A percentile compares a stretch with the other conserved stretches of the same genome.
Conservation (phyloP, 2,329 filamentous ascomycete genomes). For the Cladophialophora bantiana region DNA sequence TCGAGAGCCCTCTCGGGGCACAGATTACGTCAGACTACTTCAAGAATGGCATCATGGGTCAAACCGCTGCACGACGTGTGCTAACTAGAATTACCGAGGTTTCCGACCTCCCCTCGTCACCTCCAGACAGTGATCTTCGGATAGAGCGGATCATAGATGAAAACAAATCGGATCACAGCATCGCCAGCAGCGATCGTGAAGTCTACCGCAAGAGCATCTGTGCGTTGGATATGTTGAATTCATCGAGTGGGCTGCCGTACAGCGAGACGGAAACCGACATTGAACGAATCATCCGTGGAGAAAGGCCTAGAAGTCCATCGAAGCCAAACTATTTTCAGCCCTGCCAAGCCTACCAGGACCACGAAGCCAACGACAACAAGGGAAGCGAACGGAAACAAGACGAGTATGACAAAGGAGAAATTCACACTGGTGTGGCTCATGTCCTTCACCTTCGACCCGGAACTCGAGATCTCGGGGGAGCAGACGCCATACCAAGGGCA, state of each 20-base stretch:
- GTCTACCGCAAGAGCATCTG: conserved; percentile 35
- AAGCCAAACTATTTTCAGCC: neutral
- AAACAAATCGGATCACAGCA: conserved; percentile 27
- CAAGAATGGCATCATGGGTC: conserved; percentile 32
- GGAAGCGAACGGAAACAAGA: conserved; percentile 1
- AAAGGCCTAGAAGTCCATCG: neutral
- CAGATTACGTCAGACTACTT: conserved; percentile 34
- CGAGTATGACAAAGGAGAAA: conserved; percentile 3
- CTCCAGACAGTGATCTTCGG: conserved; percentile 10
- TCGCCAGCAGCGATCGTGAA: conserved; percentile 37
- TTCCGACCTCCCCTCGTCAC: conserved; percentile 12
- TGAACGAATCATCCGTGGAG: conserved; percentile 20
- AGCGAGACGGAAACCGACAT: conserved; percentile 27
- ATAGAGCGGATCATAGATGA: conserved; percentile 9
- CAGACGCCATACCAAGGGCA: conserved; percentile 1
- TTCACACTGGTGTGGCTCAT: conserved; percentile 19
- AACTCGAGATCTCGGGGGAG: conserved; percentile 23
- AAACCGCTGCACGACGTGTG: conserved; percentile 30
- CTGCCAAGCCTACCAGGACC: neutral
- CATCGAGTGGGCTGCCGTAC: conserved; percentile 19
- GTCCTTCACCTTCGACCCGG: conserved; percentile 29
- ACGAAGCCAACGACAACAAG: conserved; percentile 2
- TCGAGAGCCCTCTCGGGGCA: conserved; percentile 29
- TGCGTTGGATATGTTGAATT: conserved; percentile 34
- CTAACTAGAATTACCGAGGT: conserved; percentile 36